These are phyloP conservation scores for Mucor lusitanicus DNA, from an alignment of 371 early-diverging fungal genomes.

Conservation along the genomic window DNA sequence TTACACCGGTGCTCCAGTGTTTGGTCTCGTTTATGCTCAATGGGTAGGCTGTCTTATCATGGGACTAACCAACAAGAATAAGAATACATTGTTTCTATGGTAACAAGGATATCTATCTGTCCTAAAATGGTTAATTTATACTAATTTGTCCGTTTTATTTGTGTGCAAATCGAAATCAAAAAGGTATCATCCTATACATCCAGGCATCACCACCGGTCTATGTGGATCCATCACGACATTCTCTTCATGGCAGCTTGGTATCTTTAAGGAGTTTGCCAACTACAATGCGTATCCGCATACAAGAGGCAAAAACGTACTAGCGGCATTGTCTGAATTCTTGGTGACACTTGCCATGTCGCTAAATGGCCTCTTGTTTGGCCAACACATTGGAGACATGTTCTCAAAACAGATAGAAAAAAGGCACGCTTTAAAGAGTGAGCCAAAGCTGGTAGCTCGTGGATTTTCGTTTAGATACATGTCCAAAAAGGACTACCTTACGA, in stretches of 20 bases:
- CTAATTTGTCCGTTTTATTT: background rate
- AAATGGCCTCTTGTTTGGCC: conserved; percentile 46
- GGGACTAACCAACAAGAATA: conserved; percentile 47
- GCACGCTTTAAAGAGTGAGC: background rate
- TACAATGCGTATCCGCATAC: conserved; percentile 28
- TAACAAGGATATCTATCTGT: conserved; percentile 5
- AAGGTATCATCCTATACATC: conserved; percentile 57
- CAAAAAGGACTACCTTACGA: conserved; percentile 18
- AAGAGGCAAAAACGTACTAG: conserved; percentile 45
- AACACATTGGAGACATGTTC: conserved; percentile 38
- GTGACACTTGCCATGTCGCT: conserved; percentile 54
- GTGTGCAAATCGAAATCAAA: conserved; percentile 4
- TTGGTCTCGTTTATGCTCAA: conserved; percentile 68
- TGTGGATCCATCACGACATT: conserved; percentile 90
- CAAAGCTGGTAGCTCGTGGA: conserved; percentile 24
- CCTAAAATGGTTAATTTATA: conserved; percentile 1
- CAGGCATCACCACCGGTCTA: conserved; percentile 73
- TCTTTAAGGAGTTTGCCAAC: conserved; percentile 59
- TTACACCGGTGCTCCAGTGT: conserved; percentile 64
- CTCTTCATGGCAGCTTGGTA: conserved; percentile 77
- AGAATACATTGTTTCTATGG: conserved; percentile 20
- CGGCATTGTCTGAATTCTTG: conserved; percentile 41
- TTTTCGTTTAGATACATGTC: conserved; percentile 16
- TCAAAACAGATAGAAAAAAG: background rate
- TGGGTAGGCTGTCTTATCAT: conserved; percentile 75